Evolutionary conservation across 2,329 filamentous ascomycete species (phyloP).

Genomic region (Magnaporthiopsis rhizophila): DNA sequence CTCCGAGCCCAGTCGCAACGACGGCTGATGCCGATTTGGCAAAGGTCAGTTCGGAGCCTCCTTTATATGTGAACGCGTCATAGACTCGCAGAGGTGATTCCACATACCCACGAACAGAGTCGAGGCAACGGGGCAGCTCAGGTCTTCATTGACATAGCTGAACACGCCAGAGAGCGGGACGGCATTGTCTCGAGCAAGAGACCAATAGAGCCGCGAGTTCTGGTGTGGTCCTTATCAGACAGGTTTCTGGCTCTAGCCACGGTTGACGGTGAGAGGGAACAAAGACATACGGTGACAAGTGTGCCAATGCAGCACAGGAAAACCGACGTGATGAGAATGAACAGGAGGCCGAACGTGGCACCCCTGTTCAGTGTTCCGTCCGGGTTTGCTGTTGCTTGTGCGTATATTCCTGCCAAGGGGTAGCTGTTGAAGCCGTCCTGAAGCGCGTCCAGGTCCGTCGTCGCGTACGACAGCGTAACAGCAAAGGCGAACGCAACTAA

Average conservation of each 20-base stretch:
- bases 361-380: slow-evolving; percentile 37
- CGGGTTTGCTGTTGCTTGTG: slow-evolving; percentile 40
- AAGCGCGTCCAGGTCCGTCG: slow-evolving; percentile 46
- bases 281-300: slow-evolving; percentile 34
- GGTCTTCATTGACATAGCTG: slow-evolving; percentile 40
- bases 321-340: slow-evolving; percentile 46
- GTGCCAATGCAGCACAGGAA: slow-evolving; percentile 42
- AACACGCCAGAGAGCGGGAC: slow-evolving; percentile 49
- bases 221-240: background rate
- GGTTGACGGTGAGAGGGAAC: background rate
- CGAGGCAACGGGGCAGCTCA: slow-evolving; percentile 51
- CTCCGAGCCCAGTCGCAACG: slow-evolving; percentile 44
- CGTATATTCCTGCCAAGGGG: slow-evolving; percentile 57
- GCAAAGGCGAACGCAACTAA: slow-evolving; percentile 46
- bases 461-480: slow-evolving; percentile 43
- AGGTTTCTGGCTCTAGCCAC: slow-evolving; percentile 7
- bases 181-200: slow-evolving; percentile 50
- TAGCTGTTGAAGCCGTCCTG: slow-evolving; percentile 43
- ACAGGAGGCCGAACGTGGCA: slow-evolving; percentile 48
- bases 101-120: slow-evolving; percentile 41
- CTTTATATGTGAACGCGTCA: background rate
- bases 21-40: slow-evolving; percentile 21
- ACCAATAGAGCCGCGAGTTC: slow-evolving; percentile 36
- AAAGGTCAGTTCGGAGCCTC: background rate
- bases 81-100: background rate